Evolutionary conservation across 2,329 filamentous ascomycete species (phyloP).

Genomic region (Trichoderma asperellum): DNA sequence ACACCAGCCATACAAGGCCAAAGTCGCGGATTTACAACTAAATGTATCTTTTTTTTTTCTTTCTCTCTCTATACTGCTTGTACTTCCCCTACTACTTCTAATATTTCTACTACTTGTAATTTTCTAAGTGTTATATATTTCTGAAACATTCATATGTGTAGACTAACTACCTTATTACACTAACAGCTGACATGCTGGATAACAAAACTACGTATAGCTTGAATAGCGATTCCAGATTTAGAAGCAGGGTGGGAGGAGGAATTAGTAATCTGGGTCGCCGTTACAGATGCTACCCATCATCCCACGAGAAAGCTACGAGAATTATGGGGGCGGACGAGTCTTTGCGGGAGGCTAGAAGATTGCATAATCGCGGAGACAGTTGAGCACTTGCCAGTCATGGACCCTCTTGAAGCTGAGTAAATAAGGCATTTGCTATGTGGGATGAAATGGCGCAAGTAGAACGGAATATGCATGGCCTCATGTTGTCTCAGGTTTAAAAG

Average conservation of each 20-base stretch:
- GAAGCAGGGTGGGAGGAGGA: not conserved
- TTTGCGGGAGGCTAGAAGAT: not conserved
- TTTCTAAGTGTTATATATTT: too few relatives aligned
- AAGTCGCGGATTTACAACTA: too few relatives aligned
- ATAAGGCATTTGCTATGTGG: not conserved
- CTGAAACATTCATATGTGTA: too few relatives aligned
- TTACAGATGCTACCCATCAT: not conserved
- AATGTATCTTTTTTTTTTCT: too few relatives aligned
- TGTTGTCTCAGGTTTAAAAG: not conserved
- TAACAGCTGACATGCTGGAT: too few relatives aligned
- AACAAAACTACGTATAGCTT: too few relatives aligned
- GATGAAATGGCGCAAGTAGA: not conserved
- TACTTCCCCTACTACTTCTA: too few relatives aligned
- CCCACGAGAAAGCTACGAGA: not conserved
- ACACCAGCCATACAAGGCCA: too few relatives aligned
- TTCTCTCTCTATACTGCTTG: too few relatives aligned
- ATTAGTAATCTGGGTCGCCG: not conserved
- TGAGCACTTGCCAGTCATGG: not conserved
- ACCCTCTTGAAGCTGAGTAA: not conserved
- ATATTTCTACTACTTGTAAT: too few relatives aligned
- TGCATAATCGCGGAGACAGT: conserved; percentile 1
- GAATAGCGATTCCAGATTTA: too few relatives aligned
- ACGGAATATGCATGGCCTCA: not conserved
- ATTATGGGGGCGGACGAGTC: not conserved
- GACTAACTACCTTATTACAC: too few relatives aligned